Percentiles rank a stretch among this genome's conserved stretches.
Conservation (phyloP, 805 yeast genomes). For the Candida manassasensis region DNA sequence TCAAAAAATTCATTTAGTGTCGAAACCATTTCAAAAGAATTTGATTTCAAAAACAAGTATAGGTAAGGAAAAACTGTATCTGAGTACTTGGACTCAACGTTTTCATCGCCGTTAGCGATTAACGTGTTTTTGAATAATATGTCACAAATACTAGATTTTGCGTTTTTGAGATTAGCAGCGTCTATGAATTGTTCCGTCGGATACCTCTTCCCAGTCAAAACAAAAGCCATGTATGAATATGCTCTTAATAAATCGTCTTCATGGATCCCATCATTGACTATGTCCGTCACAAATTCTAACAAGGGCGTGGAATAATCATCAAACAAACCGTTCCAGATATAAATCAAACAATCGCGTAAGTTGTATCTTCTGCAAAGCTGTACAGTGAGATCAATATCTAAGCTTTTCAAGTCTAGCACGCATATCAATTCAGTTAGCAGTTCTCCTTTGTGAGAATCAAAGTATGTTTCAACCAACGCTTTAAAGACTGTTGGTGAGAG, state of each 20-base stretch:
- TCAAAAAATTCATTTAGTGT: slow-evolving; percentile 81
- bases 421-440: slow-evolving; percentile 66
- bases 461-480: slow-evolving; percentile 52
- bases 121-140: slow-evolving; percentile 56
- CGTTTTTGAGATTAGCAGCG: slow-evolving; percentile 20
- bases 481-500: slow-evolving; percentile 65
- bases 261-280: slow-evolving; percentile 10
- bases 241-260: slow-evolving; percentile 13
- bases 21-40: slow-evolving; percentile 57
- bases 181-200: slow-evolving; percentile 60
- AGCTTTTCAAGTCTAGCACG: slow-evolving; percentile 55
- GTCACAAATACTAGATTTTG: slow-evolving; percentile 51
- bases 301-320: slow-evolving; percentile 72
- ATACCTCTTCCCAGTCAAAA: slow-evolving; percentile 73
- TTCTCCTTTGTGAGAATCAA: slow-evolving; percentile 36
- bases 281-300: slow-evolving; percentile 47
- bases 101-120: slow-evolving; percentile 27
- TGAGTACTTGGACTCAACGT: slow-evolving; percentile 17
- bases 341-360: slow-evolving; percentile 59
- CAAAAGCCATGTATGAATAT: slow-evolving; percentile 55
- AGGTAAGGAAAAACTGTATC: slow-evolving; percentile 70
- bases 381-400: slow-evolving; percentile 77
- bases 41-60: slow-evolving; percentile 47
- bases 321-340: slow-evolving; percentile 67
- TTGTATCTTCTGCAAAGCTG: slow-evolving; percentile 52